A percentile compares a stretch with the other conserved stretches of the same genome.
phyloP scores from a whole-genome alignment of 1,139 yeast species.

The Hyphopichia wangnamkhiaoensis region DNA sequence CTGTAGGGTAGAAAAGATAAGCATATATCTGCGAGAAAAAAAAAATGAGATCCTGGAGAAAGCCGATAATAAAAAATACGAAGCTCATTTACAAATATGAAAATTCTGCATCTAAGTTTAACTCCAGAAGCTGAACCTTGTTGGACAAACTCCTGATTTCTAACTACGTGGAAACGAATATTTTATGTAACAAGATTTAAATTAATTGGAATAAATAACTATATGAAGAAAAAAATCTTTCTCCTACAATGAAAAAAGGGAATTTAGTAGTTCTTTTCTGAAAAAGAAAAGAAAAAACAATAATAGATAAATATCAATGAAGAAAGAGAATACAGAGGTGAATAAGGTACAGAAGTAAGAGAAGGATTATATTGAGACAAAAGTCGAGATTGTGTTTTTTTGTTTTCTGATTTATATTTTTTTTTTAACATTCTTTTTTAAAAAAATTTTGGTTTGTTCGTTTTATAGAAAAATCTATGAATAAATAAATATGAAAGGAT shows the following conservation, averaged over 20 bases:
- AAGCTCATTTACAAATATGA: too few species aligned
- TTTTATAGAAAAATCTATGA: conserved; percentile 3
- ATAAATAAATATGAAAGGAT: conserved; percentile 3
- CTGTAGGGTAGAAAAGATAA: too few species aligned
- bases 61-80: too few species aligned
- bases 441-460: neutral
- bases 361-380: neutral
- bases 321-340: too few species aligned
- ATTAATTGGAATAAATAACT: conserved; percentile 1
- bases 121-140: too few species aligned
- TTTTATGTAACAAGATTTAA: neutral
- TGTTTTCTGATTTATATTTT: neutral
- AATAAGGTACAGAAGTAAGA: neutral
- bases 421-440: neutral
- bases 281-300: neutral
- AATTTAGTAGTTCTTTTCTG: neutral
- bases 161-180: too few species aligned
- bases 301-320: neutral
- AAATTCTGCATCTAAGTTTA: too few species aligned
- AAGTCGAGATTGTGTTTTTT: neutral
- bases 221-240: neutral
- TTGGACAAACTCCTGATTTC: too few species aligned
- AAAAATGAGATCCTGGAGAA: too few species aligned
- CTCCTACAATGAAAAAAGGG: neutral
- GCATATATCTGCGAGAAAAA: too few species aligned